Conservation (phyloP, 208 protist genomes). For the Plasmodiophora brassicae region DNA sequence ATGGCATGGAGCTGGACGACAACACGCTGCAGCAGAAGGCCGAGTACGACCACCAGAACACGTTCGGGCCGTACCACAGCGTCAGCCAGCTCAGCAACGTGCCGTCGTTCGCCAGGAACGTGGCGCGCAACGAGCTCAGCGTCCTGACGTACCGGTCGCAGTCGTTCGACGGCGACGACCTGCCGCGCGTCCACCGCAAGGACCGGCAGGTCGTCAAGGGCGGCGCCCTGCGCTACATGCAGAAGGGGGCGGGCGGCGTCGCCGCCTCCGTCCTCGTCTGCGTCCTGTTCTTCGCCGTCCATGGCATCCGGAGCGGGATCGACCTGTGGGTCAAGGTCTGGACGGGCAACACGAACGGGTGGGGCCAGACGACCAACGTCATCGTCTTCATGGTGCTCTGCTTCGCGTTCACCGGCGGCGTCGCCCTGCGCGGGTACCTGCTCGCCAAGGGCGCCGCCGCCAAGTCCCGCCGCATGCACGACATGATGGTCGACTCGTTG, state of each 20-base stretch:
- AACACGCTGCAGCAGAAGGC: slow-evolving; percentile 15
- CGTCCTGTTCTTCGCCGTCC: slow-evolving; percentile 18
- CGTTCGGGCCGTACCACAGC: not conserved
- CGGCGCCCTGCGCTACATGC: not conserved
- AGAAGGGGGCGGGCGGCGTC: not conserved
- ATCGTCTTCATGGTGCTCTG: slow-evolving; percentile 35
- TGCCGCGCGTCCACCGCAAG: not conserved
- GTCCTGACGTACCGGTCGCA: not conserved
- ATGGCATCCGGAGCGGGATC: not conserved
- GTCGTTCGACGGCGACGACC: not conserved
- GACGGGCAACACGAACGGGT: not conserved
- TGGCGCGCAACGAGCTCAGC: slow-evolving; percentile 18
- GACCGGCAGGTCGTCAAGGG: not conserved
- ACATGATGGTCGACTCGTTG: not conserved
- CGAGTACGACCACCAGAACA: slow-evolving; percentile 6
- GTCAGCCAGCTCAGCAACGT: not conserved
- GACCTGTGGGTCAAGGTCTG: not conserved
- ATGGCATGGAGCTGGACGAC: slow-evolving; percentile 5
- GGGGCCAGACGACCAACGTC: not conserved
- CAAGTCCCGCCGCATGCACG: slow-evolving; percentile 22
- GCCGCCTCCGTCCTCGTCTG: not conserved
- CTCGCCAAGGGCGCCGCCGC: not conserved
- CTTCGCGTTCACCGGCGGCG: not conserved
- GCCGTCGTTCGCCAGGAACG: not conserved
- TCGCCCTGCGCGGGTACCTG: not conserved